phyloP scores from a whole-genome alignment of 1,284 basidiomycete genomes.

The Polyporus tsugae region DNA sequence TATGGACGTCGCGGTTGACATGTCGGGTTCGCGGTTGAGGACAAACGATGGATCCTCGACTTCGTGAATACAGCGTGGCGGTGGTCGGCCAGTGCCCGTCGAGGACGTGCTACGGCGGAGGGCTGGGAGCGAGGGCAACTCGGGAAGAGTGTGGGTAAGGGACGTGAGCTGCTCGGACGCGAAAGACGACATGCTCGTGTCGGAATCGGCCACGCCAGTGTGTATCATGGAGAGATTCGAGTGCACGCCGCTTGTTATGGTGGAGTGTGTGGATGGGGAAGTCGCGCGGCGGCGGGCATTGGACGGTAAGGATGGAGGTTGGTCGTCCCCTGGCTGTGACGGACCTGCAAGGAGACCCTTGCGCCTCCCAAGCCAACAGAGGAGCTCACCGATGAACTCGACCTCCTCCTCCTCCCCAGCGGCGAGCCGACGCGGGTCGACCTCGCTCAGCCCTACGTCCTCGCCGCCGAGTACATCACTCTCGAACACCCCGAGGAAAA shows the following conservation, averaged over 20 bases:
- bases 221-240: constrained; percentile 45
- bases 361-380: constrained; percentile 69
- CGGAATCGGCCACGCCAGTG: constrained; percentile 38
- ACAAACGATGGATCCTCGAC: constrained; percentile 53
- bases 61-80: constrained; percentile 58
- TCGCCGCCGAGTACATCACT: constrained; percentile 62
- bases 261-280: constrained; percentile 48
- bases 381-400: constrained; percentile 65
- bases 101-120: constrained; percentile 7
- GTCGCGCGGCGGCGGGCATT: constrained; percentile 23
- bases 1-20: constrained; percentile 13
- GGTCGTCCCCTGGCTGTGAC: constrained; percentile 17
- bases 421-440: constrained; percentile 71
- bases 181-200: constrained; percentile 48
- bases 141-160: constrained; percentile 27
- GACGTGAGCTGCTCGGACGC: constrained; percentile 37
- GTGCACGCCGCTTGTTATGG: constrained; percentile 43
- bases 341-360: constrained; percentile 47
- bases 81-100: constrained; percentile 23
- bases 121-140: constrained; percentile 25
- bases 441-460: constrained; percentile 66
- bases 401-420: constrained; percentile 69
- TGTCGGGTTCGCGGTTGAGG: constrained; percentile 18
- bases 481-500: constrained; percentile 80
- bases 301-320: constrained; percentile 13